Base-by-base conservation (phyloP, 352 stramenopile species). In the Phytophthora lateralis region DNA sequence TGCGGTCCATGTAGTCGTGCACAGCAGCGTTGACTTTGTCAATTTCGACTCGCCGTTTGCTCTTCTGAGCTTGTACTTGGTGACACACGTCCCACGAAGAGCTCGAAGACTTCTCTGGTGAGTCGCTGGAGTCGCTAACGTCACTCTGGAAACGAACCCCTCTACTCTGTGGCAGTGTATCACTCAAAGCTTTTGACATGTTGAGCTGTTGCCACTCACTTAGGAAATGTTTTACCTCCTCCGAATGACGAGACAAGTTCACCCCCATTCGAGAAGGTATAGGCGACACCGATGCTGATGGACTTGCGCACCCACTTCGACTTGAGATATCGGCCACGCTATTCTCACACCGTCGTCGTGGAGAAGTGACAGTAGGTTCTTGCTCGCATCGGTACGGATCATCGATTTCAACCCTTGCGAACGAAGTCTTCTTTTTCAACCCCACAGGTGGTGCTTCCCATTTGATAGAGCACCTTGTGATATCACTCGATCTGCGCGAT, bases 1-100 rank as follows among this genome's bases (percentile, higher is more conserved):
- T 92, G 17, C 79, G 72, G 50, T 92, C 78, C 80, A 92, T 92
- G 79, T 92, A 92, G 48, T 89, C 79, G 50, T 89, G 79, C 20
- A 92, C 80, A 0, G 75, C 73, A 17, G 69, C 67, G 53, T 92
- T 88, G 14, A 92, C 77, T 56, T 89, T 90, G 39, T 92, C 78
- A 42, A 90, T 77, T 42, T 89, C 79, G 20, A 76, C 62, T 35
- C 61, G 58, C 0, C 74, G 69, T 35, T 45, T 67, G 17, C 60
- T 75, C 57, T 57, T 80, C 0, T 63, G 27, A 5, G 57, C 47
- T 49, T 60, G 51, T 1, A 43, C 37, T 11, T 49, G 21, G 29
- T 35, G 21, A 39, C 17, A 11, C n/a, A 1, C 51, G n/a, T 41
- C 39, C 24, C 24, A 39, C 3, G 24, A 55, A 1, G 34, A 39